phyloP scores from a whole-genome alignment of 441 rosid species.

The Hura crepitans region DNA sequence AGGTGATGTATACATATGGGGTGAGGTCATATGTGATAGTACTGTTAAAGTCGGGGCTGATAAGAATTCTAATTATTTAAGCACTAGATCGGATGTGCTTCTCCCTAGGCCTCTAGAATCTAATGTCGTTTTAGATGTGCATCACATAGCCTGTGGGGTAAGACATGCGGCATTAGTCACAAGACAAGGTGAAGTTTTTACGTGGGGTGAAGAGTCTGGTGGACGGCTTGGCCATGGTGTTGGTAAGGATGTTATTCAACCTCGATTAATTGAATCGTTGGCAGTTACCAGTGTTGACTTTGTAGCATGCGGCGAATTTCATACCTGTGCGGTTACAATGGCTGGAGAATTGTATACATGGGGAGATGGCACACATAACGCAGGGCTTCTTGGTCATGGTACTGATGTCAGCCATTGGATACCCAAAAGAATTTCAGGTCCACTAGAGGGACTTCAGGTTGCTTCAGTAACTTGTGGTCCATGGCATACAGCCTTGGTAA shows the following conservation, averaged over 20 bases:
- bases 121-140: slow-evolving; percentile 83
- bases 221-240: slow-evolving; percentile 95
- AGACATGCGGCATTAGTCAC: slow-evolving; percentile 88
- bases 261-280: slow-evolving; percentile 74
- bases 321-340: slow-evolving; percentile 83
- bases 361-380: slow-evolving; percentile 94
- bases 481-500: slow-evolving; percentile 88
- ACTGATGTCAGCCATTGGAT: slow-evolving; percentile 93
- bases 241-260: slow-evolving; percentile 72
- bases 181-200: slow-evolving; percentile 88
- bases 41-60: slow-evolving; percentile 52
- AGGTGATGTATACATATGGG: slow-evolving; percentile 96
- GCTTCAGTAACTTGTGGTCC: slow-evolving; percentile 90
- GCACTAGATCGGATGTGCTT: slow-evolving; percentile 63
- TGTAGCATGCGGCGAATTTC: slow-evolving; percentile 97
- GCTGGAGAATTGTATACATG: slow-evolving; percentile 88
- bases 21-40: slow-evolving; percentile 76
- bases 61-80: slow-evolving; percentile 46
- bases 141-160: slow-evolving; percentile 85
- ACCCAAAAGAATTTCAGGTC: slow-evolving; percentile 85
- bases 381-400: slow-evolving; percentile 94
- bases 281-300: slow-evolving; percentile 58
- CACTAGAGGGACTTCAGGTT: slow-evolving; percentile 89
- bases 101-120: slow-evolving; percentile 83
- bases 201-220: slow-evolving; percentile 98